Percentiles rank a stretch among this genome's conserved stretches.
phyloP scores from a whole-genome alignment of 805 yeast genomes.

The Candida coleopterorum region DNA sequence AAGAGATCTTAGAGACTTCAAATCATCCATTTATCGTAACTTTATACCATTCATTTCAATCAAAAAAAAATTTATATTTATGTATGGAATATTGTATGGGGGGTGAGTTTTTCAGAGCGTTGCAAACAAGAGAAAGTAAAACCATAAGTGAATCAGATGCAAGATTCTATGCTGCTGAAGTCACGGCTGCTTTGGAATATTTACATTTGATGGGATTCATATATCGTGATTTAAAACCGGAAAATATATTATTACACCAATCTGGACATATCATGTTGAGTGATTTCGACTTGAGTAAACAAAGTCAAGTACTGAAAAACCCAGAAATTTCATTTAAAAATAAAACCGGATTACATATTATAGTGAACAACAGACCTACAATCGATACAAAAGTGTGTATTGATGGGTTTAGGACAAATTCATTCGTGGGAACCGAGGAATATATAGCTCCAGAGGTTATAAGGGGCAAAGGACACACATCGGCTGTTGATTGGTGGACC shows the following conservation, averaged over 20 bases:
- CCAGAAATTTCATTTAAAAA: constrained; percentile 56
- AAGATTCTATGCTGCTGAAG: constrained; percentile 92
- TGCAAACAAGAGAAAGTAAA: constrained; percentile 84
- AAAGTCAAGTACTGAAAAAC: constrained; percentile 67
- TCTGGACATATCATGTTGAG: constrained; percentile 98
- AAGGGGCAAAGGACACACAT: constrained; percentile 93
- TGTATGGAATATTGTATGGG: constrained; percentile 99
- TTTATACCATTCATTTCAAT: constrained; percentile 91
- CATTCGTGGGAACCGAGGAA: constrained; percentile 98
- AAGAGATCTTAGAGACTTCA: constrained; percentile 89
- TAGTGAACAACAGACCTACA: constrained; percentile 39
- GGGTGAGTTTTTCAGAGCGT: constrained; percentile 94
- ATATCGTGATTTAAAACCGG: constrained; percentile 95
- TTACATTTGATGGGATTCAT: constrained; percentile 95
- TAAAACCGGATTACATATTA: constrained; percentile 11
- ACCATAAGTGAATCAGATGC: constrained; percentile 88
- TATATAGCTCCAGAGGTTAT: constrained; percentile 98
- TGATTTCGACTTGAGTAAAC: constrained; percentile 93
- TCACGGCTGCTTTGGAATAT: constrained; percentile 93
- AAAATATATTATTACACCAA: constrained; percentile 88
- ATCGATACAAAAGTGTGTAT: constrained; percentile 92
- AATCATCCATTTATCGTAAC: constrained; percentile 98
- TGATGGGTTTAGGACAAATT: constrained; percentile 93
- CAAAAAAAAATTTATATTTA: constrained; percentile 82
- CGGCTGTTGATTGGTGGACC: constrained; percentile 99